phyloP scores from a whole-genome alignment of 2,329 filamentous ascomycete genomes.

The Gyromitra esculenta region DNA sequence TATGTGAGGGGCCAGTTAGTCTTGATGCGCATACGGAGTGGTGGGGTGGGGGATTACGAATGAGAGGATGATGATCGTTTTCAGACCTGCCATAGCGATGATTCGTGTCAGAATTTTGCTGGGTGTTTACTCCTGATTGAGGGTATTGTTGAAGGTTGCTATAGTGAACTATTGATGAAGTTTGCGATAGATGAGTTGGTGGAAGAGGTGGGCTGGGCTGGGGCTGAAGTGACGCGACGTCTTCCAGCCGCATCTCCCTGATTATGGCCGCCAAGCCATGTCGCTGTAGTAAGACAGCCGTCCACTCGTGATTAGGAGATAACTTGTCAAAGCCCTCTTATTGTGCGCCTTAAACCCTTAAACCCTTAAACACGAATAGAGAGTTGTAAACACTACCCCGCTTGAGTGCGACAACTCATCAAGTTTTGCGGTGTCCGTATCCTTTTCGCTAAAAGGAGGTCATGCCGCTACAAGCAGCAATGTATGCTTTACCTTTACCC shows the following conservation, averaged over 20 bases:
- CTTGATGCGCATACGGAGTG: slow-evolving; percentile 4
- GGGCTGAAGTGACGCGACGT: slow-evolving; percentile 43
- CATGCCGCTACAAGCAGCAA: background rate
- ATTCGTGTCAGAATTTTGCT: slow-evolving; percentile 12
- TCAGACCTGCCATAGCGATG: slow-evolving; percentile 81
- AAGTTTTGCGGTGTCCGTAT: background rate
- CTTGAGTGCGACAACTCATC: background rate
- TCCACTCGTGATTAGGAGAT: background rate
- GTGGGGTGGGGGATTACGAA: slow-evolving; percentile 70
- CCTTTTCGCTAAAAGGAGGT: background rate
- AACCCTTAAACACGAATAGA: background rate
- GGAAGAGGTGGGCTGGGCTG: slow-evolving; percentile 29
- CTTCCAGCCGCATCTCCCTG: slow-evolving; percentile 10
- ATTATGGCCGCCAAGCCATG: slow-evolving; percentile 30
- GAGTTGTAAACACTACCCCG: slow-evolving; percentile 1
- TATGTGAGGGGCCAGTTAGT: slow-evolving; percentile 18
- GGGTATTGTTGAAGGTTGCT: slow-evolving; percentile 27
- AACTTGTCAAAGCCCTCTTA: background rate
- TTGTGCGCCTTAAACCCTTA: background rate
- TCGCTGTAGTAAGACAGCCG: background rate
- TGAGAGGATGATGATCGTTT: slow-evolving; percentile 98
- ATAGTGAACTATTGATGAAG: slow-evolving; percentile 14
- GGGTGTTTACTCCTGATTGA: slow-evolving; percentile 1
- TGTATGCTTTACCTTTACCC: background rate
- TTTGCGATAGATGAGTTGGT: slow-evolving; percentile 16